Percentiles rank a stretch among this genome's conserved stretches.
Conservation (phyloP, 2,329 filamentous ascomycete species). For the Rhynchosporium graminicola region DNA sequence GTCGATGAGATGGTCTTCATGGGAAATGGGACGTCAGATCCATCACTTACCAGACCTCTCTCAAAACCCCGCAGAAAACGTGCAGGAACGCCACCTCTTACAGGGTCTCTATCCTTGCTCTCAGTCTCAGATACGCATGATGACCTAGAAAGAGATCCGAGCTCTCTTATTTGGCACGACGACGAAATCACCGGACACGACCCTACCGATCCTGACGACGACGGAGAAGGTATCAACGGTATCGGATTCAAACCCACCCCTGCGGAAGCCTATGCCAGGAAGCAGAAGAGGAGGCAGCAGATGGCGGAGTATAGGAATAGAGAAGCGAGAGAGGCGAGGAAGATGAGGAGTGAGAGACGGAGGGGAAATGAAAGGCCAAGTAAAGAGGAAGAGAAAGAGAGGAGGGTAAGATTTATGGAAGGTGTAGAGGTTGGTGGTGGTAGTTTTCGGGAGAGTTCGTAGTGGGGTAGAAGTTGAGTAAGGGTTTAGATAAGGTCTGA, state of each 20-base stretch:
- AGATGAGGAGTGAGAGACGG: slow-evolving; percentile 54
- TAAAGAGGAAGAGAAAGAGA: slow-evolving; percentile 30
- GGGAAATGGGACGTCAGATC: slow-evolving; percentile 33
- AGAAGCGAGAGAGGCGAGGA: slow-evolving; percentile 62
- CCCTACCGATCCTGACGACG: slow-evolving; percentile 64
- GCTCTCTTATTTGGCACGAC: slow-evolving; percentile 64
- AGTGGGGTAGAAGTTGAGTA: not conserved
- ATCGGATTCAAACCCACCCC: slow-evolving; percentile 67
- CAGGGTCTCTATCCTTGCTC: not conserved
- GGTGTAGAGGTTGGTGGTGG: slow-evolving; percentile 19
- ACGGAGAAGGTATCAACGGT: slow-evolving; percentile 67
- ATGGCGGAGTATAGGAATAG: slow-evolving; percentile 62
- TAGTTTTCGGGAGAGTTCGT: slow-evolving; percentile 13
- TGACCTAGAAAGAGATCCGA: slow-evolving; percentile 46
- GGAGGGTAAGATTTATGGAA: slow-evolving; percentile 39
- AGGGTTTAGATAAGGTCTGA: too few relatives aligned
- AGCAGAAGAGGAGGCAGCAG: slow-evolving; percentile 59
- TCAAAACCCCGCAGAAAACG: slow-evolving; percentile 38
- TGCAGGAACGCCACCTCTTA: slow-evolving; percentile 34
- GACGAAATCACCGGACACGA: slow-evolving; percentile 69
- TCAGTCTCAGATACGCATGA: slow-evolving; percentile 18
- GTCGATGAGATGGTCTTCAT: slow-evolving; percentile 37
- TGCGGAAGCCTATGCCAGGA: slow-evolving; percentile 58
- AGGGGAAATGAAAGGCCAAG: slow-evolving; percentile 36
- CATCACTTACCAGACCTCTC: slow-evolving; percentile 36